Evolutionary conservation across 495 filamentous ascomycete genomes (phyloP).

Genomic region (Trichoderma erinaceum): DNA sequence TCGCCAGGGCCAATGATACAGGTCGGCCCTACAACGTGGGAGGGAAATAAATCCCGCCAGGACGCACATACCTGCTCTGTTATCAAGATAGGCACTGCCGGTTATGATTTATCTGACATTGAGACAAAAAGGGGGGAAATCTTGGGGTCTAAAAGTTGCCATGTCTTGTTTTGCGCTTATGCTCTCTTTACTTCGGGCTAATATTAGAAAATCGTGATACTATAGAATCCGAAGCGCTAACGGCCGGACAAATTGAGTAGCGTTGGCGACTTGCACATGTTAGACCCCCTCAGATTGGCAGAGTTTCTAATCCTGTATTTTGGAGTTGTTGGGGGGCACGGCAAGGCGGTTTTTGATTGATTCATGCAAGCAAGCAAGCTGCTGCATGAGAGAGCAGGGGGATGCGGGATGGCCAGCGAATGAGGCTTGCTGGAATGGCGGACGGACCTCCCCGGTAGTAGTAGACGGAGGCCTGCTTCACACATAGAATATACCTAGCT

Average conservation of each 20-base stretch:
- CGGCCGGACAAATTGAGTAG: too few relatives aligned
- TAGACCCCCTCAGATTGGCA: too few relatives aligned
- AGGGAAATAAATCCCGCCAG: not conserved
- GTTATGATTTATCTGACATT: not conserved
- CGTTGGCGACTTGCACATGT: too few relatives aligned
- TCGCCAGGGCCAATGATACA: slow-evolving; percentile 8
- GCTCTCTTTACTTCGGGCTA: not conserved
- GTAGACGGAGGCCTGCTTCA: not conserved
- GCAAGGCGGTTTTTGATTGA: not conserved
- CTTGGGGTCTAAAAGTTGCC: not conserved
- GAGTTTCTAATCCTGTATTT: too few relatives aligned
- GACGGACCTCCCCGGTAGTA: not conserved
- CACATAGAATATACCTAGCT: not conserved
- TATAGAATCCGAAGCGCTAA: too few relatives aligned
- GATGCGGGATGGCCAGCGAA: not conserved
- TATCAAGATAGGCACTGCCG: not conserved
- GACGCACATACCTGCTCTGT: not conserved
- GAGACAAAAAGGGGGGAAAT: not conserved
- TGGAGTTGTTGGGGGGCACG: not conserved
- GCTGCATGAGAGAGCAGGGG: not conserved
- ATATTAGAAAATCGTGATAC: not conserved
- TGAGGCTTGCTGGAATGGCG: not conserved
- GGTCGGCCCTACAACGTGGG: not conserved
- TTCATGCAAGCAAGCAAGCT: slow-evolving; percentile 7
- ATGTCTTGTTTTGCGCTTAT: not conserved